These are phyloP conservation scores for Xylariaceae sp. DNA, from an alignment of 2,329 filamentous ascomycete species.

Conservation along the genomic window DNA sequence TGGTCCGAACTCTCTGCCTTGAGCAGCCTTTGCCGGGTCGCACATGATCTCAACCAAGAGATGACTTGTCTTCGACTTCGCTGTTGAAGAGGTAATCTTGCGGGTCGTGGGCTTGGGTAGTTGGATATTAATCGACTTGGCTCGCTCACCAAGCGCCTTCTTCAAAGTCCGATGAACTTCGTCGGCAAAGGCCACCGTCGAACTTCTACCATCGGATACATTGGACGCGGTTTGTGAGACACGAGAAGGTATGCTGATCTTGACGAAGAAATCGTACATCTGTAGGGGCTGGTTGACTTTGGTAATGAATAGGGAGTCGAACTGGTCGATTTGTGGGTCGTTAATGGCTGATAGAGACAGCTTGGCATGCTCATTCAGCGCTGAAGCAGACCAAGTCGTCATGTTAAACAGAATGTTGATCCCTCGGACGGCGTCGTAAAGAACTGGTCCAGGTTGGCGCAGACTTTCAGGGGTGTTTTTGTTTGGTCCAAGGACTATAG, in stretches of 20 bases:
- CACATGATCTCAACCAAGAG: constrained; percentile 65
- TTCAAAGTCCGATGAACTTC: constrained; percentile 61
- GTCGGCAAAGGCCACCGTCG: constrained; percentile 42
- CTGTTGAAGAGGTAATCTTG: constrained; percentile 40
- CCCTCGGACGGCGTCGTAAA: constrained; percentile 70
- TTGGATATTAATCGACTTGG: constrained; percentile 60
- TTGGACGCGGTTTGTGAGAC: constrained; percentile 21
- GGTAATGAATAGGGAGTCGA: constrained; percentile 76
- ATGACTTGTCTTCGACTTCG: constrained; percentile 31
- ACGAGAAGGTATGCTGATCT: constrained; percentile 27
- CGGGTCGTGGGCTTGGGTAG: constrained; percentile 39
- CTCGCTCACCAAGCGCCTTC: constrained; percentile 70
- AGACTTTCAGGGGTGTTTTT: constrained; percentile 39
- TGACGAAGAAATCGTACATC: constrained; percentile 48
- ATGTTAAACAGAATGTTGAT: constrained; percentile 90
- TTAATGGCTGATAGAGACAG: constrained; percentile 70
- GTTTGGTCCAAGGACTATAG: constrained; percentile 49
- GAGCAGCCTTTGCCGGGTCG: constrained; percentile 64
- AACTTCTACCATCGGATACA: constrained; percentile 40
- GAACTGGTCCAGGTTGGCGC: constrained; percentile 53
- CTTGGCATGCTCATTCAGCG: constrained; percentile 69
- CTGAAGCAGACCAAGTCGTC: constrained; percentile 72
- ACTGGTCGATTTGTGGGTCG: constrained; percentile 69
- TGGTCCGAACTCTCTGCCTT: constrained; percentile 83
- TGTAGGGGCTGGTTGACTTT: constrained; percentile 51